Conservation (phyloP, 1,284 basidiomycete species). For the Melampsora occidentalis region DNA sequence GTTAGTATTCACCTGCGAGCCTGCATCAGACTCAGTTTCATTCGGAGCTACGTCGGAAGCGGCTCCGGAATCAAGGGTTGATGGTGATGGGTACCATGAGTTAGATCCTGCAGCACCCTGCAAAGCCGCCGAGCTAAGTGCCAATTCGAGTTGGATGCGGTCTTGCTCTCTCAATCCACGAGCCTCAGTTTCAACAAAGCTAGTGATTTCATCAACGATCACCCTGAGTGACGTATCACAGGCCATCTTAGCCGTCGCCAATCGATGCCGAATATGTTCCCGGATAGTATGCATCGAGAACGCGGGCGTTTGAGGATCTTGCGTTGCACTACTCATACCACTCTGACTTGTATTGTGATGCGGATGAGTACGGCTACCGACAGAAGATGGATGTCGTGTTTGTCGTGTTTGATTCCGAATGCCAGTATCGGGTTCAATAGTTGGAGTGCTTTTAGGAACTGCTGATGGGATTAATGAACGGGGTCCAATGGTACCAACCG, state of each 20-base stretch:
- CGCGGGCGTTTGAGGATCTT: conserved; percentile 41
- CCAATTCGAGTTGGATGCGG: conserved; percentile 64
- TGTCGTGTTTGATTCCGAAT: neutral
- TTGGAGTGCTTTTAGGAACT: neutral
- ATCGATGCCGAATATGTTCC: conserved; percentile 85
- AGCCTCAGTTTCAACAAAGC: conserved; percentile 83
- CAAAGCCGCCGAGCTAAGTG: conserved; percentile 54
- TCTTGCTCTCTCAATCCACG: conserved; percentile 66
- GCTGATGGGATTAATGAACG: conserved; percentile 11
- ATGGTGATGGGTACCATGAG: conserved; percentile 44
- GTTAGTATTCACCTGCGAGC: neutral
- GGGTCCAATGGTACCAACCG: neutral
- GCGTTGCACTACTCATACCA: conserved; percentile 5
- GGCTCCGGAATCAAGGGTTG: conserved; percentile 34
- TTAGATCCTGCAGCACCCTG: conserved; percentile 51
- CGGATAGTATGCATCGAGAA: conserved; percentile 66
- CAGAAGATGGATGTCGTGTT: neutral
- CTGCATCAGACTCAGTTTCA: conserved; percentile 13
- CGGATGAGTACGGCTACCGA: neutral
- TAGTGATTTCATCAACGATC: conserved; percentile 86
- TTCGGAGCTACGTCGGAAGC: conserved; percentile 18
- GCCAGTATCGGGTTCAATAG: too few species aligned
- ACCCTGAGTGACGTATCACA: conserved; percentile 92
- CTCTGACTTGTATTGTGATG: neutral
- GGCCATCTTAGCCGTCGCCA: conserved; percentile 87